Conservation (phyloP, 768 basidiomycete species). For the Calocybe gangraenosa region DNA sequence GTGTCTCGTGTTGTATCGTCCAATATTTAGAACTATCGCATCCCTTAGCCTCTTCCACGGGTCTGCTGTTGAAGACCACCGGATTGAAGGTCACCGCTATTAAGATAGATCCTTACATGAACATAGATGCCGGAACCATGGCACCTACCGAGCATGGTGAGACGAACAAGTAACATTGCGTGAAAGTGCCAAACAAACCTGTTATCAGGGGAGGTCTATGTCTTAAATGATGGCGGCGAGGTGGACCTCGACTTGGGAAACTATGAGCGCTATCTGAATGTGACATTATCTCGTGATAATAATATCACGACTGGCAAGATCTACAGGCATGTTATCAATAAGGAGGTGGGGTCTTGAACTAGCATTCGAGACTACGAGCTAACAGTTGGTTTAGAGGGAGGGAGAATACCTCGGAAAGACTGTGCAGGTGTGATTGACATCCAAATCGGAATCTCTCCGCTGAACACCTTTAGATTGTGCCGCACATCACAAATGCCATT, state of each 20-base stretch:
- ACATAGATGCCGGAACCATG: constrained; percentile 99
- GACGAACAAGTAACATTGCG: constrained; percentile 17
- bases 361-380: constrained; percentile 1
- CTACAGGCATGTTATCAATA: constrained; percentile 94
- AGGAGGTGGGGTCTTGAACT: constrained; percentile 68
- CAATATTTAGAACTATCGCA: constrained; percentile 8
- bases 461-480: constrained; percentile 58
- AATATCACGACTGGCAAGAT: constrained; percentile 99
- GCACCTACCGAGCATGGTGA: constrained; percentile 95
- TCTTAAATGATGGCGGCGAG: constrained; percentile 96
- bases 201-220: constrained; percentile 83
- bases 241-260: constrained; percentile 98
- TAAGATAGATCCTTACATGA: constrained; percentile 99
- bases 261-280: constrained; percentile 96
- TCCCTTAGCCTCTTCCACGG: constrained; percentile 90
- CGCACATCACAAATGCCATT: constrained; percentile 94
- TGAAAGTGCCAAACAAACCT: background rate
- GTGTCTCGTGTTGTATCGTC: constrained; percentile 18
- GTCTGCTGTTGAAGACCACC: constrained; percentile 89
- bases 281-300: constrained; percentile 91
- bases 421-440: constrained; percentile 63
- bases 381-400: constrained; percentile 47
- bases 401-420: constrained; percentile 95
- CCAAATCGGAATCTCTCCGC: background rate
- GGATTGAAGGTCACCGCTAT: constrained; percentile 97